phyloP scores from a whole-genome alignment of 371 early-diverging fungal genomes.

The Sporodiniella umbellata region DNA sequence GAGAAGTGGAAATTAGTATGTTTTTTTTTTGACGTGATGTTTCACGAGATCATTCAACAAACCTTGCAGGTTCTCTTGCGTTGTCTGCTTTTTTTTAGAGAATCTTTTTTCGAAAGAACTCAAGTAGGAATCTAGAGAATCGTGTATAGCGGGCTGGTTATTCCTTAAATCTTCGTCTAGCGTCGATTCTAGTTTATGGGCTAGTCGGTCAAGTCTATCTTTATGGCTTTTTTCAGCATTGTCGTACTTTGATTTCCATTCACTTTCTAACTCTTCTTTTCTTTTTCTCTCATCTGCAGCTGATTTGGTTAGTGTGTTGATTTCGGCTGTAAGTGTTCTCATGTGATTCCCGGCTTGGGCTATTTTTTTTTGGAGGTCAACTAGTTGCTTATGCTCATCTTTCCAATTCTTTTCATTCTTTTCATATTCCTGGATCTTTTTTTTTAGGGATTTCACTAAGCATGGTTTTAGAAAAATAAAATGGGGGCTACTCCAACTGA shows the following conservation, averaged over 20 bases:
- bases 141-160: conserved; percentile 15
- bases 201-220: conserved; percentile 16
- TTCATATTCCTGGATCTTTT: conserved; percentile 15
- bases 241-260: conserved; percentile 5
- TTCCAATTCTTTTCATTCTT: conserved; percentile 14
- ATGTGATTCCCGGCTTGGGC: conserved; percentile 46
- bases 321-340: conserved; percentile 42
- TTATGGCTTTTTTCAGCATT: conserved; percentile 13
- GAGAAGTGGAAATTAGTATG: not conserved
- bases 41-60: not conserved
- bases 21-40: not conserved
- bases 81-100: not conserved
- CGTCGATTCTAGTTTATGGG: conserved; percentile 9
- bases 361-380: conserved; percentile 32
- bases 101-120: conserved; percentile 18
- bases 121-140: conserved; percentile 15
- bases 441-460: conserved; percentile 9
- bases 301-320: conserved; percentile 24
- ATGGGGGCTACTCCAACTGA: not conserved
- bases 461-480: not conserved
- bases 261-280: not conserved
- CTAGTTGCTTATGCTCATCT: conserved; percentile 22
- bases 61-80: not conserved
- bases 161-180: not conserved
- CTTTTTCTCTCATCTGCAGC: conserved; percentile 7